Percentiles rank a stretch among this genome's conserved stretches.
phyloP scores from a whole-genome alignment of 805 yeast species.

The Metschnikowia matae region DNA sequence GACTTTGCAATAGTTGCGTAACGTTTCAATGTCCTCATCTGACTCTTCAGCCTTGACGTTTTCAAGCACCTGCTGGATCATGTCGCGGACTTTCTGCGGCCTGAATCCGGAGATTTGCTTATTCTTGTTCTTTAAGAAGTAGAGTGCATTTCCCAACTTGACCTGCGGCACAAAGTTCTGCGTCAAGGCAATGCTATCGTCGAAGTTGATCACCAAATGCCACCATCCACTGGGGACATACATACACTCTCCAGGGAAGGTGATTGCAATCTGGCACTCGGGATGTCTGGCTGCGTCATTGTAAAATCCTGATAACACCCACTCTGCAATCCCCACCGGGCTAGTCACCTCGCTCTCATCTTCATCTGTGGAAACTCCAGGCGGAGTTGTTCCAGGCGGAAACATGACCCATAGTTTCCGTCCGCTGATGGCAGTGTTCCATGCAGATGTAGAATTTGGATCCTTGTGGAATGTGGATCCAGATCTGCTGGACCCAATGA shows the following conservation, averaged over 20 bases:
- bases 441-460: slow-evolving; percentile 86
- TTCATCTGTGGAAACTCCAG: slow-evolving; percentile 75
- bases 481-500: slow-evolving; percentile 74
- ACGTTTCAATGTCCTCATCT: slow-evolving; percentile 15
- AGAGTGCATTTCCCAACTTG: slow-evolving; percentile 56
- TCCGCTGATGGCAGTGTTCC: slow-evolving; percentile 80
- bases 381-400: slow-evolving; percentile 73
- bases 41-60: not conserved
- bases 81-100: slow-evolving; percentile 44
- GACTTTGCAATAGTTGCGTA: slow-evolving; percentile 26
- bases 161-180: slow-evolving; percentile 79
- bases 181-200: slow-evolving; percentile 80
- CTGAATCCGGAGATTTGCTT: slow-evolving; percentile 81
- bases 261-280: slow-evolving; percentile 59
- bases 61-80: slow-evolving; percentile 9
- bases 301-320: slow-evolving; percentile 81
- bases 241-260: slow-evolving; percentile 79
- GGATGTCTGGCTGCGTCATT: slow-evolving; percentile 59
- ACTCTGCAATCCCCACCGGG: slow-evolving; percentile 90
- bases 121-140: slow-evolving; percentile 62
- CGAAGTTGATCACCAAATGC: slow-evolving; percentile 88
- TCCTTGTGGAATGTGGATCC: slow-evolving; percentile 94
- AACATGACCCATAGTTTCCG: slow-evolving; percentile 84
- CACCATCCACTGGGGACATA: slow-evolving; percentile 97
- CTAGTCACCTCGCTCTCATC: slow-evolving; percentile 86